Evolutionary conservation across 768 basidiomycete species (phyloP), one percentile per base, ranked within the genome.

Genomic region (Gymnopilus dilepis): DNA sequence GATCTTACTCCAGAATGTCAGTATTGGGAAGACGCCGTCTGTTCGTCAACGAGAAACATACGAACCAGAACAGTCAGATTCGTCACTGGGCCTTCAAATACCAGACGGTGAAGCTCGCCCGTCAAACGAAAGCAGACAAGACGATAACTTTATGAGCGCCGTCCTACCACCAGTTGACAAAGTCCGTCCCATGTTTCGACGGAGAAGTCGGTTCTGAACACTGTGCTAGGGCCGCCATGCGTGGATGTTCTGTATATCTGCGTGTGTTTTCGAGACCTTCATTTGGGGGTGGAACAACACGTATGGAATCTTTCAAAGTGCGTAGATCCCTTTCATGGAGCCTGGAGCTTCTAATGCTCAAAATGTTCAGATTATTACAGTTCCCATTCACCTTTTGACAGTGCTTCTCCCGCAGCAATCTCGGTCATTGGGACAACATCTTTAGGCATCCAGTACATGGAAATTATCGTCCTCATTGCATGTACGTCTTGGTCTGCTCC

Each of bases 131-230:
- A n/a, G n/a, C n/a, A n/a, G n/a, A n/a, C n/a, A n/a, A n/a, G n/a
- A n/a, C n/a, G n/a, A n/a, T n/a, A n/a, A n/a, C n/a, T n/a, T n/a
- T n/a, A n/a, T n/a, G n/a, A n/a, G n/a, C n/a, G n/a, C n/a, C 11
- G 31, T 12, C 9, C 38, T 62, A 47, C 56, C 61, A 24, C 61
- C 56, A 31, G 61, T 62, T 7, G 61, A 62, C 42, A 43, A 34
- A 40, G 61, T 62, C 51, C 47, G 61, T 22, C 4, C 21, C 4
- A 21, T 28, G 1, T 22, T 28, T 26, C 21, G 0, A 38, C 11
- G 9, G 3, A 13, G 9, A 48, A 13, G 9, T 3, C n/a, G 5
- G 4, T 48, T 13, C 45, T 48, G 6, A 48, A 28, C 28, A 28
- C 24, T 33, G 33, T 53, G 31, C n/a, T 19, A 56, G 55, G 55